Evolutionary conservation across 306 rosid species (phyloP).

Genomic region (Luffa aegyptiaca): DNA sequence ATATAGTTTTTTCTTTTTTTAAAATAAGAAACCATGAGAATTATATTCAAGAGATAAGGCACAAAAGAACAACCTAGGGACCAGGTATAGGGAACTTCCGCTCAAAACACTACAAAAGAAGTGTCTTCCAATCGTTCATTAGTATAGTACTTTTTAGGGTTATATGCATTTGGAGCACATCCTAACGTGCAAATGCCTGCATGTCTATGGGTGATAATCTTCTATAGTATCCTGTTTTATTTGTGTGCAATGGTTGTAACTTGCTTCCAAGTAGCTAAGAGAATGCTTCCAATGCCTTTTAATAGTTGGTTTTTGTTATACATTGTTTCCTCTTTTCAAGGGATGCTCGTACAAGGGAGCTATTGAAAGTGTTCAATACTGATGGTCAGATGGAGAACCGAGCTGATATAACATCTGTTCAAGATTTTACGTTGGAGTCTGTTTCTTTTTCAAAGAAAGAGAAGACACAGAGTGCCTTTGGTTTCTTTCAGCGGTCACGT

Average conservation of each 20-base stretch:
- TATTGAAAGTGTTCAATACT: conserved; percentile 73
- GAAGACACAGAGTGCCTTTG: conserved; percentile 63
- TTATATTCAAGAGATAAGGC: not conserved
- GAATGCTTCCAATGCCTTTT: not conserved
- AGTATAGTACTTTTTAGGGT: not conserved
- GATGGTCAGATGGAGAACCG: conserved; percentile 88
- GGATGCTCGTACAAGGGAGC: conserved; percentile 91
- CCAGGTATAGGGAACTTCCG: not conserved
- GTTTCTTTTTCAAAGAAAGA: conserved; percentile 57
- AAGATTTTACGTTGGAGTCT: conserved; percentile 55
- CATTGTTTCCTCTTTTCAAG: conserved; percentile 21
- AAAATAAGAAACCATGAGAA: not conserved
- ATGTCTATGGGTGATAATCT: not conserved
- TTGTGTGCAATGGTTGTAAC: not conserved
- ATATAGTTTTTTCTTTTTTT: not conserved
- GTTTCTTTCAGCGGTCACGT: conserved; percentile 94
- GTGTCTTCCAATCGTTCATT: not conserved
- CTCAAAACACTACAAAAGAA: not conserved
- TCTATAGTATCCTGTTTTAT: not conserved
- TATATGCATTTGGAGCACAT: not conserved
- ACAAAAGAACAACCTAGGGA: not conserved
- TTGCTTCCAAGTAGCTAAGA: not conserved
- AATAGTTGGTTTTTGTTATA: not conserved
- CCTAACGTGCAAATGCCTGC: not conserved
- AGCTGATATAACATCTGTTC: conserved; percentile 45